A percentile compares a stretch with the other conserved stretches of the same genome.
phyloP scores from a whole-genome alignment of 2,329 filamentous ascomycete species.

The Neonectria magnoliae region DNA sequence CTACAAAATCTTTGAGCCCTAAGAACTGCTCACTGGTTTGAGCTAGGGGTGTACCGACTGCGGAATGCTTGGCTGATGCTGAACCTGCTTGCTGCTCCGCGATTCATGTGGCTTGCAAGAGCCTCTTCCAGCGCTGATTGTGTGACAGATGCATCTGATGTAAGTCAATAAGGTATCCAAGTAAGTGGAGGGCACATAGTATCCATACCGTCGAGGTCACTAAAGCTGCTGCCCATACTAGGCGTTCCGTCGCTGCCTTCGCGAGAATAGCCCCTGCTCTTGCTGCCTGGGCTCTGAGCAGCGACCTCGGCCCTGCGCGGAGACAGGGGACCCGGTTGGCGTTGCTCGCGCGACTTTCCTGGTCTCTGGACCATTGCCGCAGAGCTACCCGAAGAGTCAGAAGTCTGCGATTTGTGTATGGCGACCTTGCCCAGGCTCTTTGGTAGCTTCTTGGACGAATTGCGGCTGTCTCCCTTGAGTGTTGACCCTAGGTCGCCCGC shows the following conservation, averaged over 20 bases:
- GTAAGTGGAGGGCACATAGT: conserved; percentile 6
- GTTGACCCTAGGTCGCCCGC: conserved; percentile 63
- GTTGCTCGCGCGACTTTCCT: conserved; percentile 46
- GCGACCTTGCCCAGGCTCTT: conserved; percentile 46
- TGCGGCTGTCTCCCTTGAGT: conserved; percentile 57
- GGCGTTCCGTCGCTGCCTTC: conserved; percentile 78
- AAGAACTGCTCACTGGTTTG: conserved; percentile 40
- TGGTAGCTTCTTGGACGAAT: conserved; percentile 45
- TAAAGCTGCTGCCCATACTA: conserved; percentile 87
- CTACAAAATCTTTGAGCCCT: conserved; percentile 16
- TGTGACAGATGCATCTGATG: conserved; percentile 78
- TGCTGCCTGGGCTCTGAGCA: conserved; percentile 62
- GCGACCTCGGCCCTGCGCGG: conserved; percentile 69
- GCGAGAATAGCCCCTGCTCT: conserved; percentile 61
- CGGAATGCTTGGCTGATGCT: conserved; percentile 75
- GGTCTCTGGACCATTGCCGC: conserved; percentile 51
- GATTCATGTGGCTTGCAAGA: conserved; percentile 65
- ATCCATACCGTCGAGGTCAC: conserved; percentile 77
- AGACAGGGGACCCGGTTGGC: conserved; percentile 59
- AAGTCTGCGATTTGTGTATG: conserved; percentile 63
- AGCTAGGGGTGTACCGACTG: conserved; percentile 65
- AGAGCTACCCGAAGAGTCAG: conserved; percentile 71
- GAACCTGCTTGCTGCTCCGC: conserved; percentile 59
- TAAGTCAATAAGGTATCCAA: conserved; percentile 15
- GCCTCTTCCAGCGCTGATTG: conserved; percentile 84